These are phyloP conservation scores for Pouteria glomerata DNA, from an alignment of 148 eudicot genomes.

Conservation along the genomic window DNA sequence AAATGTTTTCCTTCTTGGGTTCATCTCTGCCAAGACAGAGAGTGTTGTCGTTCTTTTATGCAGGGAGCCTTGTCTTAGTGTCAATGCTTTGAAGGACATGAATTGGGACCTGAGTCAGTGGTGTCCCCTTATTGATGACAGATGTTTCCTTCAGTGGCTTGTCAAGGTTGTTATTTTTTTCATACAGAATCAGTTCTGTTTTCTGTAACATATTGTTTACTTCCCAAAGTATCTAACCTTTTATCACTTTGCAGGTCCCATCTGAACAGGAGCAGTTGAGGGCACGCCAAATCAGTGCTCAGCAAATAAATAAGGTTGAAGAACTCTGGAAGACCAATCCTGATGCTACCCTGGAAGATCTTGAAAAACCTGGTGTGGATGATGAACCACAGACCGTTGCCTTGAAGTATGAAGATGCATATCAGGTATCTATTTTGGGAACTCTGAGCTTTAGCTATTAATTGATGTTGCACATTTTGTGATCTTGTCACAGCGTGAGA, in stretches of 20 bases:
- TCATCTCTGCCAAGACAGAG: slow-evolving; percentile 96
- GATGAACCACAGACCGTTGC: slow-evolving; percentile 97
- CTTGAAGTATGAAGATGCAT: slow-evolving; percentile 93
- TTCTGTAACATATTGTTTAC: background rate
- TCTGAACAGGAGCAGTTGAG: slow-evolving; percentile 98
- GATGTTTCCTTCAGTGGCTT: slow-evolving; percentile 97
- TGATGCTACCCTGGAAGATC: slow-evolving; percentile 96
- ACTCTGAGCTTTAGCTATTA: no score
- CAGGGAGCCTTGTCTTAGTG: slow-evolving; percentile 91
- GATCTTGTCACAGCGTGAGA: background rate
- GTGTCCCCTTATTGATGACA: slow-evolving; percentile 99
- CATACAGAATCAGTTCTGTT: background rate
- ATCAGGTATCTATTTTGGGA: slow-evolving; percentile 71
- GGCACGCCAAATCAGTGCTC: slow-evolving; percentile 98
- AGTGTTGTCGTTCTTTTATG: slow-evolving; percentile 96
- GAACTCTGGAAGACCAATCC: slow-evolving; percentile 99
- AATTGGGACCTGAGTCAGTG: slow-evolving; percentile 99
- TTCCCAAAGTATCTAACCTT: slow-evolving; percentile 5
- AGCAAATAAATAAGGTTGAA: slow-evolving; percentile 95
- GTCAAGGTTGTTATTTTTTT: slow-evolving; percentile 56
- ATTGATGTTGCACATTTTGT: background rate
- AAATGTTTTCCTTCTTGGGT: slow-evolving; percentile 94
- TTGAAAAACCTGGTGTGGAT: slow-evolving; percentile 99
- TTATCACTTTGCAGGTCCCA: slow-evolving; percentile 61
- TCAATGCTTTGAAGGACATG: slow-evolving; percentile 95